A percentile compares a stretch with the other conserved stretches of the same genome.
These are phyloP conservation scores for Phytopythium helicoides DNA, from an alignment of 352 stramenopile species.

Conservation along the genomic window DNA sequence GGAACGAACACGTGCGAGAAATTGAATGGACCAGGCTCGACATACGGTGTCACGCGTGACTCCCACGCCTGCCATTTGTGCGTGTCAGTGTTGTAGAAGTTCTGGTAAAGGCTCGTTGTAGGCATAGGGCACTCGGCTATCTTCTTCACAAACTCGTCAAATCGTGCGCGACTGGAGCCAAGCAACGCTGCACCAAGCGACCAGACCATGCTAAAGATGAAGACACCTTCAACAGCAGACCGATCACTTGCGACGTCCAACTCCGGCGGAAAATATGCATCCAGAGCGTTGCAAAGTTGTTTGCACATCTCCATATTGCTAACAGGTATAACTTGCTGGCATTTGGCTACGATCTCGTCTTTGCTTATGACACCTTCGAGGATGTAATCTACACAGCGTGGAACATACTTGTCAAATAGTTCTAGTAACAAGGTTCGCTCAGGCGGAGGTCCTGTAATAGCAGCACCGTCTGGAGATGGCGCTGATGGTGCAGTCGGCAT, in stretches of 20 bases:
- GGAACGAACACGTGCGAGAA: slow-evolving; percentile 96
- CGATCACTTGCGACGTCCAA: slow-evolving; percentile 46
- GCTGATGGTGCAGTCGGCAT: slow-evolving; percentile 17
- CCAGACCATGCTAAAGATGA: slow-evolving; percentile 93
- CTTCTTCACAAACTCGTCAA: slow-evolving; percentile 91
- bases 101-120: slow-evolving; percentile 77
- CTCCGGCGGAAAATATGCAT: slow-evolving; percentile 80
- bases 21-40: slow-evolving; percentile 91
- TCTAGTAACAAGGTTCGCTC: slow-evolving; percentile 66
- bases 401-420: slow-evolving; percentile 94
- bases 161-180: slow-evolving; percentile 68
- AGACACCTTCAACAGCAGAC: slow-evolving; percentile 88
- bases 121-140: slow-evolving; percentile 80
- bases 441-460: slow-evolving; percentile 23
- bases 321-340: slow-evolving; percentile 91
- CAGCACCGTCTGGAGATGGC: background rate
- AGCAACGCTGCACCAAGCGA: slow-evolving; percentile 89
- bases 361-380: slow-evolving; percentile 87
- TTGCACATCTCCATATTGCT: slow-evolving; percentile 96
- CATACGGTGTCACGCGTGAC: slow-evolving; percentile 82
- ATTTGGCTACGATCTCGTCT: slow-evolving; percentile 89
- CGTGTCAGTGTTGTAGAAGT: slow-evolving; percentile 89
- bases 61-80: slow-evolving; percentile 93
- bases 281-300: slow-evolving; percentile 91
- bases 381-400: slow-evolving; percentile 91